phyloP scores from a whole-genome alignment of 768 basidiomycete species.

The Russula sp. region DNA sequence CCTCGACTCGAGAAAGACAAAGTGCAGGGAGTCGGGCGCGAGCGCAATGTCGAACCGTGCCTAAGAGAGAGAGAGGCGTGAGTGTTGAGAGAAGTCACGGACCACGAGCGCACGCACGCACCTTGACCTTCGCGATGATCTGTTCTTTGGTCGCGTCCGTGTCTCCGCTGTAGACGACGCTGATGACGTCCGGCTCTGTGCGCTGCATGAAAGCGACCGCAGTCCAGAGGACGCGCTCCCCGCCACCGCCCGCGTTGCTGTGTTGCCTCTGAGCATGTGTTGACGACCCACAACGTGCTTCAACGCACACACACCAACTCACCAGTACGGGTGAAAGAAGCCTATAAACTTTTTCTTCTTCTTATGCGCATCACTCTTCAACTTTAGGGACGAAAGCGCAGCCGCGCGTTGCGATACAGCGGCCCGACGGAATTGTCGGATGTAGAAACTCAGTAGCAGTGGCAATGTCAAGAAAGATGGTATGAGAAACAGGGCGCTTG shows the following conservation, averaged over 20 bases:
- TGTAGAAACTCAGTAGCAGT: neutral
- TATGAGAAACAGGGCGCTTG: neutral
- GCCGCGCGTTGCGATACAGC: neutral
- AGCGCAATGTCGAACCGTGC: conserved; percentile 76
- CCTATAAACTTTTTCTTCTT: conserved; percentile 48
- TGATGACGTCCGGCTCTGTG: conserved; percentile 56
- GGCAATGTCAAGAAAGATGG: neutral
- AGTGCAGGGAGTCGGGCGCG: conserved; percentile 58
- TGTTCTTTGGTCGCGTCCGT: conserved; percentile 68
- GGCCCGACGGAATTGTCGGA: neutral
- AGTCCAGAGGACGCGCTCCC: conserved; percentile 93
- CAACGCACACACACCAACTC: conserved; percentile 27
- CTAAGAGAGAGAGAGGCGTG: conserved; percentile 33
- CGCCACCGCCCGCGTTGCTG: conserved; percentile 95
- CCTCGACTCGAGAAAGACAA: conserved; percentile 73
- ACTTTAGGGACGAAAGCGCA: conserved; percentile 11
- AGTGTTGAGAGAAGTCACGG: neutral
- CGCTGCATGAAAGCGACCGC: conserved; percentile 75
- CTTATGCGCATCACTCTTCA: conserved; percentile 4
- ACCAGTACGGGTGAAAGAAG: conserved; percentile 98
- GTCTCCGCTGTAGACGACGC: conserved; percentile 88
- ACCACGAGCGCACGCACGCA: conserved; percentile 28
- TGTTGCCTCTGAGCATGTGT: neutral
- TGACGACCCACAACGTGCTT: neutral
- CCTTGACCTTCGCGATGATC: conserved; percentile 80